Base-by-base conservation (phyloP, 1,139 yeast species). In the Geotrichum fermentans region DNA sequence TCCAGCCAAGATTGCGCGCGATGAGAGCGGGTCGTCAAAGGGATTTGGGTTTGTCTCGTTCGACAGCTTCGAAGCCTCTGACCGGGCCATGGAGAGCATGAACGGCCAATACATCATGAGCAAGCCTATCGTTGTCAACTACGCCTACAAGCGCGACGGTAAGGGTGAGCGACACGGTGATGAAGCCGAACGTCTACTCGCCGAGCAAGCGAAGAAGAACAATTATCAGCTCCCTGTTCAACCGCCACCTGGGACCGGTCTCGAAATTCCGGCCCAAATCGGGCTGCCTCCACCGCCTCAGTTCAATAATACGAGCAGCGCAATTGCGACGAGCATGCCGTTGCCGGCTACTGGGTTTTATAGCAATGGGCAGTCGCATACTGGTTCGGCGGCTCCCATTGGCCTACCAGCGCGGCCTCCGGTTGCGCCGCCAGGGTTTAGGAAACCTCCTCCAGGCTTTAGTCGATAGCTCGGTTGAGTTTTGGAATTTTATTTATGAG, bases 121-220 rank as follows among this genome's bases (percentile, higher is more conserved):
- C 63, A 74, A 75, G 48, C 77, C 77, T 36, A 71, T 87, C 1
- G 64, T 69, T 2, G 72, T 90, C 2, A 76, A 77, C 26, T 90
- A 88, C 63, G 95, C 96, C 0, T 80, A 73, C 61, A 87, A 86
- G 64, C 80, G 77, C 56, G 79, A 78, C 52, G 73, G 77, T 16
- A 73, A 73, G 46, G 78, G 74, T 49, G 73, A 72, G 44, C 74
- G 78, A 42, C 95, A 88, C 60, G 97, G 97, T n/a, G 94, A 83
- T 58, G 74, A 74, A 26, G 80, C 80, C 0, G 97, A 90, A 61
- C 72, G 97, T 57, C 56, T 77, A 45, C 71, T 90, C 52, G 92
- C 94, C 16, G 76, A 73, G 43, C 83, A 80, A 61, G 95, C 94
- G 1, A 65, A 67, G 52, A 70, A 69, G 57, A 63, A 68, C 50